Percentiles rank a stretch among this genome's conserved stretches.
Conservation (phyloP, 768 basidiomycete genomes). For the Xerocomellus intermedius region DNA sequence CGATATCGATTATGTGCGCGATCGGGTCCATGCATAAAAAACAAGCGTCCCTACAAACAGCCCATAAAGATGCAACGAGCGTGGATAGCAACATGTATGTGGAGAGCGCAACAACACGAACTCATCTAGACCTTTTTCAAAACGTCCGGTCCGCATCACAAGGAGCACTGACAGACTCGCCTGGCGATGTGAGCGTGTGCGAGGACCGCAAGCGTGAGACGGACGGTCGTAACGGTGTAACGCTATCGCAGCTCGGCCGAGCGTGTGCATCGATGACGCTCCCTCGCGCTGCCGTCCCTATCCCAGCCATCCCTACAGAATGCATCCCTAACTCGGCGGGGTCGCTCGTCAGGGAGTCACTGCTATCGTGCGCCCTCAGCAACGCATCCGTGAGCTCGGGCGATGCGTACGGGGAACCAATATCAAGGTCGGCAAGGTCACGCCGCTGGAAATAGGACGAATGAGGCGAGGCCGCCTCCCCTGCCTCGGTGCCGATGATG, state of each 20-base stretch:
- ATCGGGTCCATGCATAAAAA: neutral
- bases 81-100: neutral
- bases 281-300: slow-evolving; percentile 43
- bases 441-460: slow-evolving; percentile 12
- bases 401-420: slow-evolving; percentile 24
- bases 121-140: neutral
- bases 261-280: slow-evolving; percentile 23
- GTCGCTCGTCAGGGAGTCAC: slow-evolving; percentile 15
- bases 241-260: slow-evolving; percentile 16
- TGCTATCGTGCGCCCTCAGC: slow-evolving; percentile 31
- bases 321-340: slow-evolving; percentile 21
- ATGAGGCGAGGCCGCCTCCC: slow-evolving; percentile 6
- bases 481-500: slow-evolving; percentile 27
- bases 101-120: neutral
- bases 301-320: slow-evolving; percentile 41
- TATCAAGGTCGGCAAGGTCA: neutral
- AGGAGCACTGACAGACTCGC: neutral
- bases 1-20: neutral
- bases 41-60: neutral
- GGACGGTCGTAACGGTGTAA: slow-evolving; percentile 2
- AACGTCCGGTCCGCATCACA: slow-evolving; percentile 9
- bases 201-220: slow-evolving; percentile 8
- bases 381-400: slow-evolving; percentile 33
- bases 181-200: neutral
- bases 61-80: neutral